Evolutionary conservation across 1,284 basidiomycete genomes (phyloP).

Genomic region (Agroathelia rolfsii): DNA sequence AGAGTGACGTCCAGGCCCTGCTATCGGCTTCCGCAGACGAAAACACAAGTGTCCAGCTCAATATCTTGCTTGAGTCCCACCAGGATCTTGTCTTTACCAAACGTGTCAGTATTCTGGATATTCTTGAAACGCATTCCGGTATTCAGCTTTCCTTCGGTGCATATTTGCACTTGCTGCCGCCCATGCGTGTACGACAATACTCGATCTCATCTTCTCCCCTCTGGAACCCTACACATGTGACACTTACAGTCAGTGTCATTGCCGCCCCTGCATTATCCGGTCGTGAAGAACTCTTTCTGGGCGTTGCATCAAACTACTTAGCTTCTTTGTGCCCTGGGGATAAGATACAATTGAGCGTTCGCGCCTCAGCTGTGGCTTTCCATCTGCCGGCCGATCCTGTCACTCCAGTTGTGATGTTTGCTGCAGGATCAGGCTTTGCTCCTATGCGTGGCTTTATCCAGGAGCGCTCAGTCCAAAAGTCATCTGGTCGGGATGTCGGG

Average conservation of each 20-base stretch:
- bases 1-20: slow-evolving; percentile 25
- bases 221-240: slow-evolving; percentile 32
- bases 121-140: slow-evolving; percentile 33
- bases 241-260: slow-evolving; percentile 38
- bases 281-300: slow-evolving; percentile 27
- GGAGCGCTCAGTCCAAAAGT: slow-evolving; percentile 38
- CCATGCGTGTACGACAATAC: slow-evolving; percentile 43
- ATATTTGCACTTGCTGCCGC: slow-evolving; percentile 35
- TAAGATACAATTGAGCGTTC: slow-evolving; percentile 34
- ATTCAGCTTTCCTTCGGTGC: slow-evolving; percentile 29
- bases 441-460: slow-evolving; percentile 47
- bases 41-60: slow-evolving; percentile 16
- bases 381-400: slow-evolving; percentile 34
- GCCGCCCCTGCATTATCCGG: slow-evolving; percentile 27
- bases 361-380: slow-evolving; percentile 33
- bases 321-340: slow-evolving; percentile 31
- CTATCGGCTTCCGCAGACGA: slow-evolving; percentile 13
- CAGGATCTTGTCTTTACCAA: slow-evolving; percentile 25
- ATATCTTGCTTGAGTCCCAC: slow-evolving; percentile 22
- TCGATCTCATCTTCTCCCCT: slow-evolving; percentile 45
- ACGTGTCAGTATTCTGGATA: slow-evolving; percentile 33
- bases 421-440: slow-evolving; percentile 39
- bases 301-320: slow-evolving; percentile 41
- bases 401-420: slow-evolving; percentile 38
- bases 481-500: slow-evolving; percentile 34